phyloP scores from a whole-genome alignment of 176 grass and related monocot species.

The Aegilops tauschii region DNA sequence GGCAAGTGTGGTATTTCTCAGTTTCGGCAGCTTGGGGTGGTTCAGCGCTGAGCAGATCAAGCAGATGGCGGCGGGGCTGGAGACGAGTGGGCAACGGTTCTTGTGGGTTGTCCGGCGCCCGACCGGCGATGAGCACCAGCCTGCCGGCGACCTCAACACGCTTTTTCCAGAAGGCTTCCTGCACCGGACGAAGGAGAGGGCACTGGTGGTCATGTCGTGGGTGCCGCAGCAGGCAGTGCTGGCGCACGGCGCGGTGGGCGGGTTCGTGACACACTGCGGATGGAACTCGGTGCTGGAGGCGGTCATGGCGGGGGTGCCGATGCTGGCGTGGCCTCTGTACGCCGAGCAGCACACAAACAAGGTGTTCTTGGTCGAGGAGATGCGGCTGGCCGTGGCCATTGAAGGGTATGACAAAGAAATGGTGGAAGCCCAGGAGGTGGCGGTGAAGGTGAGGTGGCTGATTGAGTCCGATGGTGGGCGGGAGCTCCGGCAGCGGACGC shows the following conservation, averaged over 20 bases:
- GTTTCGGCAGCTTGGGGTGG: conserved; percentile 44
- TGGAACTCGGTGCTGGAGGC: too few species aligned
- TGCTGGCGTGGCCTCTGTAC: too few species aligned
- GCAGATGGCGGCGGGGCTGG: conserved; percentile 39
- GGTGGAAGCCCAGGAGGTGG: conserved; percentile 30
- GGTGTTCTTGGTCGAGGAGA: conserved; percentile 27
- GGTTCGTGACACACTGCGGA: too few species aligned
- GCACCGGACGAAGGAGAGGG: neutral
- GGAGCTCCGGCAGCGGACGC: conserved; percentile 19
- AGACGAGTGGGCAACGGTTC: conserved; percentile 36
- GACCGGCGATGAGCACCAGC: neutral
- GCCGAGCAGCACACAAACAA: too few species aligned
- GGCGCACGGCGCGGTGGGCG: too few species aligned
- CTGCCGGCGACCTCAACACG: neutral
- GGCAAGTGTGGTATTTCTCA: conserved; percentile 40
- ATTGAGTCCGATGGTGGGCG: conserved; percentile 12
- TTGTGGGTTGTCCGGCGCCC: conserved; percentile 37
- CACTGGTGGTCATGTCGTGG: too few species aligned
- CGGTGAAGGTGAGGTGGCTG: conserved; percentile 32
- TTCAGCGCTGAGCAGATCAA: conserved; percentile 33
- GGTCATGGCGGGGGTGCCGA: too few species aligned
- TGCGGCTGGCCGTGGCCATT: conserved; percentile 23
- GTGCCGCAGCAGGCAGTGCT: too few species aligned
- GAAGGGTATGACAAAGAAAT: conserved; percentile 33
- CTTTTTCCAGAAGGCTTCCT: neutral